Conservation (phyloP, 305 asterid species). For the Fraxinus xanthoxyloides region DNA sequence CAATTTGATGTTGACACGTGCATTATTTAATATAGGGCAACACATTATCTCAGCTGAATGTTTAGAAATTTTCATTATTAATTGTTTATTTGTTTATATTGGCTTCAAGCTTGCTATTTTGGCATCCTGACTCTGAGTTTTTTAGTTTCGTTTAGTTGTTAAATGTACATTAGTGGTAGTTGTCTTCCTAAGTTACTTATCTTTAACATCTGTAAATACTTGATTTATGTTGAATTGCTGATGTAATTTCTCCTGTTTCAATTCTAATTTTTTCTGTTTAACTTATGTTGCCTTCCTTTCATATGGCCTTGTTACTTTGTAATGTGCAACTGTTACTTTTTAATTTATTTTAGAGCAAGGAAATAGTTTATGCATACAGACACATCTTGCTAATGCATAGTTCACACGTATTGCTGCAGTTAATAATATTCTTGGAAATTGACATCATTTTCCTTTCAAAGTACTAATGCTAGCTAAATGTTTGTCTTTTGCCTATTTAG, state of each 20-base stretch:
- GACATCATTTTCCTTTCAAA: conserved; percentile 17
- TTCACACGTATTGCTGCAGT: background rate
- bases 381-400: background rate
- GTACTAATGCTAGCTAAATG: conserved; percentile 15
- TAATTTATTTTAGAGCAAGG: conserved; percentile 10
- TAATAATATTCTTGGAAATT: conserved; percentile 1
- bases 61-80: background rate
- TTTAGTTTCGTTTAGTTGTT: background rate
- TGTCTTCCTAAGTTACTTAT: background rate
- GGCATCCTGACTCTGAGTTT: background rate
- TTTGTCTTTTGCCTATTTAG: conserved; percentile 36
- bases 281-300: background rate
- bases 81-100: background rate
- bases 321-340: background rate
- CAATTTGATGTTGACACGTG: background rate
- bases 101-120: background rate
- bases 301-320: conserved; percentile 13
- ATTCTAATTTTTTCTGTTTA: background rate
- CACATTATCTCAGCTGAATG: background rate
- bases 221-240: conserved; percentile 4
- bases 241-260: conserved; percentile 8
- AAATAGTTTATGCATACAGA: background rate
- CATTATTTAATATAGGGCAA: background rate
- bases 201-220: background rate
- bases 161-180: background rate